Evolutionary conservation across 1,284 basidiomycete genomes (phyloP).

Genomic region (Cutaneotrichosporon sp.): DNA sequence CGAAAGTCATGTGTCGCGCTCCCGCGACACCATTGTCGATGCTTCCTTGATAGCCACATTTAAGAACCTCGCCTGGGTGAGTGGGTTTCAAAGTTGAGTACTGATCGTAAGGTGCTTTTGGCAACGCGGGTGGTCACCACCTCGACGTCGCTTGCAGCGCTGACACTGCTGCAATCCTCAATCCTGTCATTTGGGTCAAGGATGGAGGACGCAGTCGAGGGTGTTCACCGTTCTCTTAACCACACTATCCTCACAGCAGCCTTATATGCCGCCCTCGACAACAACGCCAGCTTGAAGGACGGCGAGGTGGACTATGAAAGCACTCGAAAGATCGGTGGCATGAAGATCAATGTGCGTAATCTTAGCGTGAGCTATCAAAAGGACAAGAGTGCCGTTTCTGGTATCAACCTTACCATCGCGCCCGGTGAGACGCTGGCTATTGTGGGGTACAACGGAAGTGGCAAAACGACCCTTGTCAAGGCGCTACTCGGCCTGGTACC

Average conservation of each 20-base stretch:
- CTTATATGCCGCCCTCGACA: not conserved
- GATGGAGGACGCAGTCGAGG: not conserved
- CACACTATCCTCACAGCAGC: not conserved
- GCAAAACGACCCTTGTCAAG: constrained; percentile 51
- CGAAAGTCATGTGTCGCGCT: not conserved
- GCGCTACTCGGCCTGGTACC: constrained; percentile 62
- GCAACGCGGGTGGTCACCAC: no score
- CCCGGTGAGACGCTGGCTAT: not conserved
- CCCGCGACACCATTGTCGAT: no score
- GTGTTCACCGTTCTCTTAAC: not conserved
- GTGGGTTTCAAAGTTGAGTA: not conserved
- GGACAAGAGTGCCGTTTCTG: constrained; percentile 62
- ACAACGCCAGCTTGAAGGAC: not conserved
- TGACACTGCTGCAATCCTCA: no score
- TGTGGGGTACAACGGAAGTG: constrained; percentile 8
- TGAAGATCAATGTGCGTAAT: not conserved
- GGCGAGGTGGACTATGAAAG: not conserved
- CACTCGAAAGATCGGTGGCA: not conserved
- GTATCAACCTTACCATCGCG: not conserved
- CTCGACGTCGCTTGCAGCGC: no score
- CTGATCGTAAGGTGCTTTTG: constrained; percentile 30
- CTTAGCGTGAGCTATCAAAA: constrained; percentile 29
- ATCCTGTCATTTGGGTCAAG: no score
- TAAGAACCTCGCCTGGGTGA: not conserved
- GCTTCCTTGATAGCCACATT: not conserved